phyloP scores from a whole-genome alignment of 1,284 basidiomycete species.

The Fomitiporia mediterranea region DNA sequence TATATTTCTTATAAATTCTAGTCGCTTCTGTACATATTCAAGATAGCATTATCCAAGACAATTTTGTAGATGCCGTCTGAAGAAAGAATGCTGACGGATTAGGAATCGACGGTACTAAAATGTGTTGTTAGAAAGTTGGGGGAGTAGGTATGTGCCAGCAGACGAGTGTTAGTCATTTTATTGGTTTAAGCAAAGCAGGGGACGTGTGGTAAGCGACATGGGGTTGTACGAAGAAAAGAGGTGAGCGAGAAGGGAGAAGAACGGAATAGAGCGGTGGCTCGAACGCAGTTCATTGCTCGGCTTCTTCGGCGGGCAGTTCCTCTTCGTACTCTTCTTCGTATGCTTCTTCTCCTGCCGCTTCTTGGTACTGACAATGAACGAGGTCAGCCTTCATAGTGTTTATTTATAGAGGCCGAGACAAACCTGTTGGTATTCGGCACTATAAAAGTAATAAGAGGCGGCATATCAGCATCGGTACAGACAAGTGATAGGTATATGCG shows the following conservation, averaged over 20 bases:
- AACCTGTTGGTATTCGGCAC: constrained; percentile 71
- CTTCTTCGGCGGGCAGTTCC: constrained; percentile 12
- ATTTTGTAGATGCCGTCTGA: background rate
- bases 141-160: too few species aligned
- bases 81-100: background rate
- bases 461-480: constrained; percentile 6
- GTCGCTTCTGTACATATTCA: background rate
- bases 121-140: background rate
- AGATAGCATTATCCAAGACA: constrained; percentile 3
- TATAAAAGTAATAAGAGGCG: constrained; percentile 26
- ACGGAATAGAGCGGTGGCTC: background rate
- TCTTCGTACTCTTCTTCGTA: constrained; percentile 23
- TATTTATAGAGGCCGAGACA: constrained; percentile 16
- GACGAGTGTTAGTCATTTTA: too few species aligned
- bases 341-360: constrained; percentile 41
- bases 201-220: background rate
- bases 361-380: constrained; percentile 50
- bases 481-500: constrained; percentile 29
- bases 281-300: constrained; percentile 9
- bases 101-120: background rate
- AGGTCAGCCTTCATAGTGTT: constrained; percentile 13
- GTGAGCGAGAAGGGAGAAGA: background rate
- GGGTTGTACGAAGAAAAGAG: background rate
- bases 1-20: background rate
- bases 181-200: background rate